Percentiles rank a stretch among this genome's conserved stretches.
phyloP scores from a whole-genome alignment of 2,329 filamentous ascomycete genomes.

The Colletotrichum sojae region DNA sequence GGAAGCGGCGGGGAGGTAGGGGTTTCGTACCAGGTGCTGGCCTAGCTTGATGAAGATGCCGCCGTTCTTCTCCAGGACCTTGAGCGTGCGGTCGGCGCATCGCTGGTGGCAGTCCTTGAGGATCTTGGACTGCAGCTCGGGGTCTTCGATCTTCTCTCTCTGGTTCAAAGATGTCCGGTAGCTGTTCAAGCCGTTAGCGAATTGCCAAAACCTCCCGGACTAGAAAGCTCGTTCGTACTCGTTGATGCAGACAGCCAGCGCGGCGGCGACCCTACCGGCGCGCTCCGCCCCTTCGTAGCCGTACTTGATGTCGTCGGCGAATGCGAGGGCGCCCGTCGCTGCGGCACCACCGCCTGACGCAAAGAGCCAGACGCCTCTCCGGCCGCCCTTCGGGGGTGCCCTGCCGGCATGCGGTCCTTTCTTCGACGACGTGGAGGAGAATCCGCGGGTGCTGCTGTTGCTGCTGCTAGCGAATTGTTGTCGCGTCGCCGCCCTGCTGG shows the following conservation, averaged over 20 bases:
- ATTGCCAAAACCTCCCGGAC: slow-evolving; percentile 1
- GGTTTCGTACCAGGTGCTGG: slow-evolving; percentile 80
- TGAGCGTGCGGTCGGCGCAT: slow-evolving; percentile 89
- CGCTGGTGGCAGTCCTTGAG: slow-evolving; percentile 90
- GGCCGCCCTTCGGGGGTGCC: slow-evolving; percentile 20
- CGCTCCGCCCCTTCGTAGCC: slow-evolving; percentile 82
- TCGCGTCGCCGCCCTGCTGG: slow-evolving; percentile 49
- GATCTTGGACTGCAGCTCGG: slow-evolving; percentile 74
- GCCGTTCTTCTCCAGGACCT: slow-evolving; percentile 93
- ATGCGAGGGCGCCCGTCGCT: slow-evolving; percentile 65
- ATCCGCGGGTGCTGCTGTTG: slow-evolving; percentile 43
- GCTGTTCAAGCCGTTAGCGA: slow-evolving; percentile 63
- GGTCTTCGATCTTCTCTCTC: slow-evolving; percentile 72
- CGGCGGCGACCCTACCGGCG: slow-evolving; percentile 81
- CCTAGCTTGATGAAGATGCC: slow-evolving; percentile 99
- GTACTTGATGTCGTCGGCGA: slow-evolving; percentile 80
- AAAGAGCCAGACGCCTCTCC: slow-evolving; percentile 56
- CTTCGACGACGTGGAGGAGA: slow-evolving; percentile 47
- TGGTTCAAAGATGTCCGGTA: slow-evolving; percentile 88
- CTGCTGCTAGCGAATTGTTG: slow-evolving; percentile 42
- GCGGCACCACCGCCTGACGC: slow-evolving; percentile 66
- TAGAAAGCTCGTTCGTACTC: slow-evolving; percentile 70
- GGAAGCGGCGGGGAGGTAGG: background rate
- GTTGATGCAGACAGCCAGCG: slow-evolving; percentile 86
- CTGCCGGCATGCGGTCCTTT: slow-evolving; percentile 6